Base-by-base conservation (phyloP, 768 basidiomycete genomes). In the Mycena vitilis region DNA sequence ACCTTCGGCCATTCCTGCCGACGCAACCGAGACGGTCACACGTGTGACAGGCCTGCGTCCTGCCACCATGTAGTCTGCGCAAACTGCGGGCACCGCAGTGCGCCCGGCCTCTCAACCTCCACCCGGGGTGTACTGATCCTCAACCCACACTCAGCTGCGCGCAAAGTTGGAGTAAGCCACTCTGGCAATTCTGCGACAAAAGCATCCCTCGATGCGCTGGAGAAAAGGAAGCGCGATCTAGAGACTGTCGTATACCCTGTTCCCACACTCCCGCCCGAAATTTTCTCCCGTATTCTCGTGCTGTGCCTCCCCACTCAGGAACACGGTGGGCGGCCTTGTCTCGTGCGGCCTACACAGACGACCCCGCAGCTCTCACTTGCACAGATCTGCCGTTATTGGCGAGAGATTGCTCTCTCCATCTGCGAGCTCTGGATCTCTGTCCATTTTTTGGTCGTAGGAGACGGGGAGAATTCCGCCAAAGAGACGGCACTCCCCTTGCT, bases 331-430 rank as follows among this genome's bases (percentile, higher is more conserved):
- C 55, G 55, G 12, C 55, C 55, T 9, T 40, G 10, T 22, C 38
- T 1, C 5, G 9, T 12, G n/a, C n/a, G n/a, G n/a, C n/a, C n/a
- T n/a, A n/a, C n/a, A n/a, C n/a, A n/a, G n/a, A n/a, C n/a, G 10
- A 23, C 38, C 4, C 15, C 57, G 23, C 60, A 48, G 22, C 49
- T 51, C 8, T n/a, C 23, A 7, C 48, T 61, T 22, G 30, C 60
- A 8, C 60, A 61, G 48, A 18, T 61, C 37, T 61, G 60, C 23
- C 20, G 10, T 18, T 5, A 37, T 38, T 61, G 60, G 60, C 60
- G 60, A 12, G 11, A 38, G 4, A 61, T 61, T 16, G 48, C 60
- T 10, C 60, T 61, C 36, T 61, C 60, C 2, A 12, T 48, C 6
- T 51, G 36, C 37, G 20, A 48, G 34, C 60, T 61, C 3, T 61